These are phyloP conservation scores for Aciculosporium take DNA, from an alignment of 2,329 filamentous ascomycete genomes.

Conservation along the genomic window DNA sequence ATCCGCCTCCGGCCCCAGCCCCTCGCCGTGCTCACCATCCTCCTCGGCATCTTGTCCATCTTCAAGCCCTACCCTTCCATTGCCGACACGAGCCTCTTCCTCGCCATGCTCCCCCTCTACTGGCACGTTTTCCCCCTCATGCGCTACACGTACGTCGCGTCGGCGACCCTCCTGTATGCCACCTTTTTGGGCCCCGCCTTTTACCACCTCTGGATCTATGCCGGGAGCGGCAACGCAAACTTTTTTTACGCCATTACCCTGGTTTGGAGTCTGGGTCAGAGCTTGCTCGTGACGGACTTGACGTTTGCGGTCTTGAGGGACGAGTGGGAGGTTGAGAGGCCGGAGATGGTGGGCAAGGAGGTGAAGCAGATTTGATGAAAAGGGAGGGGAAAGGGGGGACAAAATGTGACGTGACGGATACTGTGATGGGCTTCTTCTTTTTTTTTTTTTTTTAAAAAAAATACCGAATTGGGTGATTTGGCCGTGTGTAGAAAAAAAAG, in stretches of 20 bases:
- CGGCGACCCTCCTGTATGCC: conserved; percentile 73
- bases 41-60: conserved; percentile 80
- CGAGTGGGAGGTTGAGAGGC: conserved; percentile 84
- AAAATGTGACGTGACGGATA: neutral
- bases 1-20: conserved; percentile 75
- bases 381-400: neutral
- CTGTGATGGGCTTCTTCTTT: too few relatives aligned
- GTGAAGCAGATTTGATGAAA: conserved; percentile 60
- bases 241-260: conserved; percentile 99
- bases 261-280: conserved; percentile 90
- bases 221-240: conserved; percentile 93
- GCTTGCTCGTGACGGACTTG: conserved; percentile 73
- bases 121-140: conserved; percentile 88
- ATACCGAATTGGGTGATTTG: too few relatives aligned
- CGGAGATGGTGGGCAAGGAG: conserved; percentile 80
- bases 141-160: conserved; percentile 80
- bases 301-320: conserved; percentile 81
- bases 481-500: neutral
- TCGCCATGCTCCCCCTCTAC: conserved; percentile 72
- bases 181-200: conserved; percentile 85
- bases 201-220: conserved; percentile 96
- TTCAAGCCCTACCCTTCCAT: conserved; percentile 97
- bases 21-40: conserved; percentile 67
- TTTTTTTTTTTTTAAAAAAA: too few relatives aligned
- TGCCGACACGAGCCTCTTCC: conserved; percentile 73